Evolutionary conservation across 106 monocot species (phyloP), one percentile per base, ranked within the genome.

Genomic region (Dendrobium nobile): DNA sequence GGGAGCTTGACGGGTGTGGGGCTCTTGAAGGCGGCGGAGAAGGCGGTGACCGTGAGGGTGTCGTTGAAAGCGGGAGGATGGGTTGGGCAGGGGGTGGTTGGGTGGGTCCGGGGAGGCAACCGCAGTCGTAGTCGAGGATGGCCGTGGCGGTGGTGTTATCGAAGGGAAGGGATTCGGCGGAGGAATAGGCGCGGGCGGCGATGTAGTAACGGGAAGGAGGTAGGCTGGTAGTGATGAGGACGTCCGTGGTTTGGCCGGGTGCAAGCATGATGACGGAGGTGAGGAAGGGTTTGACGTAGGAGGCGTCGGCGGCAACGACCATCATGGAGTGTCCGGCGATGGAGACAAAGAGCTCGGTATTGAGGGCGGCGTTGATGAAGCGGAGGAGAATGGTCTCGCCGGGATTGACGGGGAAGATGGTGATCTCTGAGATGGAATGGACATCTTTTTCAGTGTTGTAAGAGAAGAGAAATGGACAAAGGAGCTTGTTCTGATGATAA

Each of bases 101-200:
- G 55, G 27, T 59, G 78, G n/a, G 42, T 61, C 48, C 82, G 44
- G 55, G 81, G 68, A 42, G 78, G 82, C 86, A 91, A 78, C 86
- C 75, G 33, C 85, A 78, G 26, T 73, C 72, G 87, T 89, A 93
- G 41, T 91, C 84, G 67, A 93, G 67, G 67, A 91, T 82, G 73
- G 91, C 91, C 20, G 93, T 91, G 76, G 93, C 84, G 61, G 93
- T 93, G 85, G 93, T 93, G 87, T 93, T 87, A 84, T 89, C 91
- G 48, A 91, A 89, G 41, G 87, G 41, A 9, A 84, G 83, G n/a
- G 77, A 81, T 27, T 86, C 83, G 10, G 88, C 90, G 45, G 80
- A 82, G 31, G 84, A 43, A 68, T 88, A 91, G 31, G 88, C 90
- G 6, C 74, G 79, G 48, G 88, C 88, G 41, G 90, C 90, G 22